These are phyloP conservation scores for Leishmania major DNA, from an alignment of 208 protist species.

Conservation along the genomic window DNA sequence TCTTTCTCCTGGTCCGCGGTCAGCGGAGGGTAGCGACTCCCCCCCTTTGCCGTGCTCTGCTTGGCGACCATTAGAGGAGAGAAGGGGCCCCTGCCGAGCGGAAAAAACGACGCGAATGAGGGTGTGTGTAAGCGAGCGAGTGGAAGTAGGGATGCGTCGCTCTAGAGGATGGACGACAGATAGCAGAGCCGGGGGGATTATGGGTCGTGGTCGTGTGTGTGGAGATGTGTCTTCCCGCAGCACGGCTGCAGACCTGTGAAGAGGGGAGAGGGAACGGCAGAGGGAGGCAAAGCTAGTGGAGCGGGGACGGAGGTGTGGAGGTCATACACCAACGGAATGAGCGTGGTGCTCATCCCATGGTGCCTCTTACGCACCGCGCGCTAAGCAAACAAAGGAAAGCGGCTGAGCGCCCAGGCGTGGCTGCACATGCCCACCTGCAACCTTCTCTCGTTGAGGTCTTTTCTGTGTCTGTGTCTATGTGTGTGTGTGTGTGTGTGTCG, in stretches of 20 bases:
- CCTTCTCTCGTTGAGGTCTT: not conserved
- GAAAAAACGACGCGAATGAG: not conserved
- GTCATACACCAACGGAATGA: not conserved
- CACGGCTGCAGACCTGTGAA: not conserved
- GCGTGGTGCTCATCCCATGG: not conserved
- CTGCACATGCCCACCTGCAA: not conserved
- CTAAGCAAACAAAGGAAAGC: not conserved
- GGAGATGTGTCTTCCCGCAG: not conserved
- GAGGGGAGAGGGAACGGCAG: not conserved
- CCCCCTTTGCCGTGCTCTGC: not conserved
- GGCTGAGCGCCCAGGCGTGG: not conserved
- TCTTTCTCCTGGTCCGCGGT: constrained; percentile 41
- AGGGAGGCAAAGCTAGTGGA: not conserved
- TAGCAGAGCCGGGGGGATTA: not conserved
- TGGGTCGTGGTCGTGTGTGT: not conserved
- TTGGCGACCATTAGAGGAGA: not conserved
- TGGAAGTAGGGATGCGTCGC: not conserved
- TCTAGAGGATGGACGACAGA: not conserved
- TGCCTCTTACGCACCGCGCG: not conserved
- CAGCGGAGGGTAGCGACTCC: constrained; percentile 24
- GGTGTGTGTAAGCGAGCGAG: not conserved
- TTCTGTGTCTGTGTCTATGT: not conserved
- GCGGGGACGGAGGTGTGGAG: not conserved
- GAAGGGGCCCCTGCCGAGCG: not conserved
- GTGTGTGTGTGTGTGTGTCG: not conserved